phyloP scores from a whole-genome alignment of 129 eudicot genomes.

The Centella asiatica region DNA sequence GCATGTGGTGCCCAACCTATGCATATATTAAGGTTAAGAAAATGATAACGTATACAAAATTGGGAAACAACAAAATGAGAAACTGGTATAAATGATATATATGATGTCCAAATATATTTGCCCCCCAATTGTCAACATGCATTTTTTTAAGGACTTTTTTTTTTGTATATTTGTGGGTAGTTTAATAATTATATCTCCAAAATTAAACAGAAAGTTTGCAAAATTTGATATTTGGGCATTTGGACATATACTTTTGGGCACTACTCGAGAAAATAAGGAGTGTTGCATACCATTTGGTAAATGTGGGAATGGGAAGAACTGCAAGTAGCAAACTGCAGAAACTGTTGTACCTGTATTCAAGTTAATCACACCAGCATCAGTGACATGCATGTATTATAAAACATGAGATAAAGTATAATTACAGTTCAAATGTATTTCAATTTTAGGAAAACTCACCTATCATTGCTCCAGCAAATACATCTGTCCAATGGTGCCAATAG shows the following conservation, averaged over 20 bases:
- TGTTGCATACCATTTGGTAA: slow-evolving; percentile 22
- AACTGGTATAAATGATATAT: no score
- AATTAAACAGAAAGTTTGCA: background rate
- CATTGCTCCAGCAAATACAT: slow-evolving; percentile 43
- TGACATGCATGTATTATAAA: background rate
- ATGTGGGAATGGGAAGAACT: slow-evolving; percentile 52
- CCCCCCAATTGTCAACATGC: no score
- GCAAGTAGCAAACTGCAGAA: slow-evolving; percentile 43
- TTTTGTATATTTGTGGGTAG: no score
- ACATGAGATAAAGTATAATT: background rate
- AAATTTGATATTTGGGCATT: background rate
- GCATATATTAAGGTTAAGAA: background rate
- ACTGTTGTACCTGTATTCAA: slow-evolving; percentile 29
- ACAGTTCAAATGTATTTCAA: background rate
- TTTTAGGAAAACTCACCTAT: slow-evolving; percentile 27
- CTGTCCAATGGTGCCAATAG: slow-evolving; percentile 75
- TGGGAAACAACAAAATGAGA: background rate
- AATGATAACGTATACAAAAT: background rate
- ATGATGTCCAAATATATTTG: no score
- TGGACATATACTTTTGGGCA: background rate
- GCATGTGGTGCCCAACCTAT: slow-evolving; percentile 31
- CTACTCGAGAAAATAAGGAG: background rate
- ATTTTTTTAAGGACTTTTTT: no score
- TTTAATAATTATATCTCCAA: no score
- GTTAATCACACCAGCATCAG: background rate